Base-by-base conservation (phyloP, 371 early-diverging fungal species). In the Coemansia sp. region DNA sequence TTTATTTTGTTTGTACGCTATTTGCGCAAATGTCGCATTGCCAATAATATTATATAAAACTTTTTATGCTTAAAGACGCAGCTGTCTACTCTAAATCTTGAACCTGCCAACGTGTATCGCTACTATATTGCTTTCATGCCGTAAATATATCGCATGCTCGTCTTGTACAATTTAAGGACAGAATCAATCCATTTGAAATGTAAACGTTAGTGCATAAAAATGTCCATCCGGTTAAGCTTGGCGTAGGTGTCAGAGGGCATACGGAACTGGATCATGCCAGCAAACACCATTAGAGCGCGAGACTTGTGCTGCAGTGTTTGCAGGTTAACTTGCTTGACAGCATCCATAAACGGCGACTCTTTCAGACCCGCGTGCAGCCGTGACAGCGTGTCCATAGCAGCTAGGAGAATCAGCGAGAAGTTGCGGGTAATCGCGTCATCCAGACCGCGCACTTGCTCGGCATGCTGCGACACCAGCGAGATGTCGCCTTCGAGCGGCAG, bases 201-300 rank as follows among this genome's bases (percentile, higher is more conserved):
- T 20, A 47, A 36, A 31, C 39, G 81, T 53, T 16, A 88, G 40
- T 76, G 77, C 82, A 90, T 86, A 77, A 83, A 69, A 6, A 86
- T 85, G 39, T 88, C 86, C 69, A 87, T 83, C 58, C 87, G 86
- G 74, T 89, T 94, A 50, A 95, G 79, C 61, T 83, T 82, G 9
- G 87, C 85, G 56, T 89, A 86, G 0, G 87, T 87, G 56, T 93
- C 94, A 3, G 83, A 82, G 5, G 94, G 90, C 76, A 94, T 89
- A 30, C 89, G 80, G 78, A 90, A 90, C 75, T 90, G 90, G 58
- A 94, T 83, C 63, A 86, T 82, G 9, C 94, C 93, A 1, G 90
- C 86, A 83, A 92, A 93, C 47, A 87, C 82, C 68, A 90, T 83
- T 12, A 95, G 52, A 5, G 86, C 82, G 43, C 87, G 84, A 9